Conservation (phyloP, 345 rosid species). For the Limnanthes douglasii region DNA sequence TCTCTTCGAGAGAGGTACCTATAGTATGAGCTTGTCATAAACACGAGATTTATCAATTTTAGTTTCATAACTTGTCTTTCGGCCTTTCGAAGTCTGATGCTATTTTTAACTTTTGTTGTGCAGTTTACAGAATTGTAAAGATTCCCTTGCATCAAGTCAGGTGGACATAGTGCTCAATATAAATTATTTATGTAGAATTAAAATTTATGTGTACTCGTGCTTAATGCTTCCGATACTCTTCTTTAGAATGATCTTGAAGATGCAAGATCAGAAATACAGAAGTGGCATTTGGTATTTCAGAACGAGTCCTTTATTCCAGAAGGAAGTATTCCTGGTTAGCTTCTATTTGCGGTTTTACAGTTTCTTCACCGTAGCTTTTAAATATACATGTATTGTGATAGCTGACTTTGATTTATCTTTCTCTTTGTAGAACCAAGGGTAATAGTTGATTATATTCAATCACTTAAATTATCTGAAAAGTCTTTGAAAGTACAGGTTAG, state of each 20-base stretch:
- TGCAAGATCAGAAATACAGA: constrained; percentile 60
- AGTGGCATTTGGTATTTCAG: constrained; percentile 80
- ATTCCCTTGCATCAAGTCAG: constrained; percentile 56
- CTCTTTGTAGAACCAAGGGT: constrained; percentile 57
- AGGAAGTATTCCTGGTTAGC: constrained; percentile 72
- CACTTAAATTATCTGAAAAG: constrained; percentile 73
- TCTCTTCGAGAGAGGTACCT: constrained; percentile 75
- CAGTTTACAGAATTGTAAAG: constrained; percentile 80
- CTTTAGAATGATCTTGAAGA: constrained; percentile 60
- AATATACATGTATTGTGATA: background rate
- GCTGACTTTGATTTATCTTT: constrained; percentile 3
- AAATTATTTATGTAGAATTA: constrained; percentile 1
- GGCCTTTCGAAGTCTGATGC: constrained; percentile 1
- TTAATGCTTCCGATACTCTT: constrained; percentile 3
- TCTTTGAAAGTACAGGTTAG: constrained; percentile 73
- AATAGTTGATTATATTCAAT: constrained; percentile 59
- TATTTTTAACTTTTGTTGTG: constrained; percentile 12
- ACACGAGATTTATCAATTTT: background rate
- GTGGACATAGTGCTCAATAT: constrained; percentile 26
- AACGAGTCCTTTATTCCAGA: constrained; percentile 49
- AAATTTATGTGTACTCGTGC: background rate
- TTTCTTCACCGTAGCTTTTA: background rate
- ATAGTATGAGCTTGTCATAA: background rate
- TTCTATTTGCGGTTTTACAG: constrained; percentile 5
- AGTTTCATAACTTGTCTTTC: constrained; percentile 2